phyloP scores from a whole-genome alignment of 768 basidiomycete genomes.

The Leccinellum albellum region DNA sequence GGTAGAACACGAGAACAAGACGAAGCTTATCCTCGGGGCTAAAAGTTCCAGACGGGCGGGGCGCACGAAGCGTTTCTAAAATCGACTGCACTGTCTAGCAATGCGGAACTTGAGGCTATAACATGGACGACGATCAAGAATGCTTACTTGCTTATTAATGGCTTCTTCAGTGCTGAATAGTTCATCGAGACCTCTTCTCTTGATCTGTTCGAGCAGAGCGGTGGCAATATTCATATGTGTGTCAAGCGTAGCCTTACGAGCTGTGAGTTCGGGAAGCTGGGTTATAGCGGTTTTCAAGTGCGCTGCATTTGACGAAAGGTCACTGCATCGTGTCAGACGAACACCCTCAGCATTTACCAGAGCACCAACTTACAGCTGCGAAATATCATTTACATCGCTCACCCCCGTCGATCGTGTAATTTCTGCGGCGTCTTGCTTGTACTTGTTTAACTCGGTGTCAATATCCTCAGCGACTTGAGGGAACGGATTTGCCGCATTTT shows the following conservation, averaged over 20 bases:
- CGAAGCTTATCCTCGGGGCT: slow-evolving; percentile 85
- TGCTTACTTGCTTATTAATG: slow-evolving; percentile 72
- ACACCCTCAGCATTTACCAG: background rate
- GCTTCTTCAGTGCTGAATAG: slow-evolving; percentile 96
- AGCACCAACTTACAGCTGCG: slow-evolving; percentile 69
- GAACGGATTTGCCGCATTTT: slow-evolving; percentile 94
- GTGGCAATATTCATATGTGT: slow-evolving; percentile 99
- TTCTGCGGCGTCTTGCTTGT: slow-evolving; percentile 94
- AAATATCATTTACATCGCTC: slow-evolving; percentile 91
- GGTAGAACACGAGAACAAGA: slow-evolving; percentile 91
- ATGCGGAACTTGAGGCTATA: background rate
- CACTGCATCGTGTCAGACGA: slow-evolving; percentile 38
- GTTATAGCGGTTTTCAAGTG: slow-evolving; percentile 97
- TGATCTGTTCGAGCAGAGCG: slow-evolving; percentile 90
- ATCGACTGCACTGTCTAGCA: slow-evolving; percentile 70
- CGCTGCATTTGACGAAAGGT: slow-evolving; percentile 88
- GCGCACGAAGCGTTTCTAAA: slow-evolving; percentile 79
- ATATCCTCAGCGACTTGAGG: slow-evolving; percentile 99
- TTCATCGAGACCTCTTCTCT: slow-evolving; percentile 90
- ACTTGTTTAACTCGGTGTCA: slow-evolving; percentile 84
- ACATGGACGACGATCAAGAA: background rate
- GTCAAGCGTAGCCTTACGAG: slow-evolving; percentile 93
- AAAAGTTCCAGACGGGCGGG: slow-evolving; percentile 61
- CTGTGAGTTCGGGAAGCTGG: slow-evolving; percentile 92
- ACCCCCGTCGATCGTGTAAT: slow-evolving; percentile 95